Percentiles rank a stretch among this genome's conserved stretches.
Evolutionary conservation across 257 asterid genomes (phyloP).

Genomic region (Lavandula angustifolia): DNA sequence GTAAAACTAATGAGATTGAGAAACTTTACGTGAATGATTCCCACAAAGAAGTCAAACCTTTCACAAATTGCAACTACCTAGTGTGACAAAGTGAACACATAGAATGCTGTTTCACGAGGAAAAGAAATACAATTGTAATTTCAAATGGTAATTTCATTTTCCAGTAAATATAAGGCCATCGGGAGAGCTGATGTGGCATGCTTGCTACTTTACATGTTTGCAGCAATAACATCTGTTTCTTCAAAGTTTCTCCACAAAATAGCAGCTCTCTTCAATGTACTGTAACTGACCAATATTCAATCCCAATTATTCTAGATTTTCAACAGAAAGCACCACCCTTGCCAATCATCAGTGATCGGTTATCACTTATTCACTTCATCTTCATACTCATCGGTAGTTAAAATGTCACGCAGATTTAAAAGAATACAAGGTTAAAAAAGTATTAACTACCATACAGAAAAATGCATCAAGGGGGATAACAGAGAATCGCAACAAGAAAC

Average conservation of each 20-base stretch:
- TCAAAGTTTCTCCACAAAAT: not conserved
- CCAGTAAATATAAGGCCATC: not conserved
- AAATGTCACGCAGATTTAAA: not conserved
- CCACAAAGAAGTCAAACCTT: not conserved
- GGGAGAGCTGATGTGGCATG: not conserved
- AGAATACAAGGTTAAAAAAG: not conserved
- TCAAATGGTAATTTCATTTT: not conserved
- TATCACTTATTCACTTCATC: conserved; percentile 15
- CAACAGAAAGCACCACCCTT: not conserved
- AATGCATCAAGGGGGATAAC: not conserved
- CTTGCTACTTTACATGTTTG: not conserved
- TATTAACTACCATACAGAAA: conserved; percentile 11
- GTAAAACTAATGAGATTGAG: conserved; percentile 17
- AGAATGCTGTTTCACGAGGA: conserved; percentile 1
- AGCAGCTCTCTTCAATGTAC: not conserved
- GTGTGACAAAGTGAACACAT: conserved; percentile 9
- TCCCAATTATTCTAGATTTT: not conserved
- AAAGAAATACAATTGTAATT: not conserved
- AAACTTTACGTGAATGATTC: not conserved
- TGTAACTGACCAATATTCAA: not conserved
- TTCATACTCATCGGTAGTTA: not conserved
- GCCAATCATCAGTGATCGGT: not conserved
- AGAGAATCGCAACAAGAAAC: not conserved
- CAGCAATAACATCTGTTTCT: not conserved
- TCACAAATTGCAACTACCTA: conserved; percentile 15